These are phyloP conservation scores for Exserohilum rostratum DNA, from an alignment of 2,329 filamentous ascomycete genomes.

Conservation along the genomic window DNA sequence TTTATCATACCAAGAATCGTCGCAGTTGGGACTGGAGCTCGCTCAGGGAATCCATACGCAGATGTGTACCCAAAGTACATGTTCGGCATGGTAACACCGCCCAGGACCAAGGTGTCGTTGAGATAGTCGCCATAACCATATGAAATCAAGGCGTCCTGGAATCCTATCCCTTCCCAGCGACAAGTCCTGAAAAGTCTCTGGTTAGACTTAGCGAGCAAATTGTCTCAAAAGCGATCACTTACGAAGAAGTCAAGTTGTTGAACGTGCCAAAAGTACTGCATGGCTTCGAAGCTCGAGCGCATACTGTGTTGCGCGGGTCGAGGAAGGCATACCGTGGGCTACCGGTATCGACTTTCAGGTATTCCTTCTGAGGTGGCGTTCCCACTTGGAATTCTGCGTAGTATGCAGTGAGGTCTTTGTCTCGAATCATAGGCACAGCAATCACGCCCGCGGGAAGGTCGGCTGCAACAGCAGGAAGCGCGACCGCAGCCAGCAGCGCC, in stretches of 20 bases:
- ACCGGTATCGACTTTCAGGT: background rate
- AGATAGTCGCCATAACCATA: background rate
- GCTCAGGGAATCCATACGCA: background rate
- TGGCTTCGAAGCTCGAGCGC: background rate
- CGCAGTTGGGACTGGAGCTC: background rate
- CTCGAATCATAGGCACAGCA: background rate
- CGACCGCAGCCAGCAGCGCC: background rate
- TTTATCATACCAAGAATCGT: background rate
- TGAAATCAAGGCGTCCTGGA: background rate
- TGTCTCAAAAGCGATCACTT: background rate
- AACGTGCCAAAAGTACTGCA: slow-evolving; percentile 1
- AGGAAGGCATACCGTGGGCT: background rate
- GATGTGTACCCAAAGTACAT: slow-evolving; percentile 1
- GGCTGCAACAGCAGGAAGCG: background rate
- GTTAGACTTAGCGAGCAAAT: background rate
- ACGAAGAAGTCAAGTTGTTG: background rate
- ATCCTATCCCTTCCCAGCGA: background rate
- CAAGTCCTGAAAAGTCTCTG: background rate
- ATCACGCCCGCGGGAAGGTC: background rate
- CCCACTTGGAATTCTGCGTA: background rate
- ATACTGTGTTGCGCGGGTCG: background rate
- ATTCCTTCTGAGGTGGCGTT: background rate
- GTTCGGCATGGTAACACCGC: background rate
- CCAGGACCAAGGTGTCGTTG: slow-evolving; percentile 1
- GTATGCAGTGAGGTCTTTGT: background rate